Conservation (phyloP, 441 rosid genomes). For the Raphanus hybrid region DNA sequence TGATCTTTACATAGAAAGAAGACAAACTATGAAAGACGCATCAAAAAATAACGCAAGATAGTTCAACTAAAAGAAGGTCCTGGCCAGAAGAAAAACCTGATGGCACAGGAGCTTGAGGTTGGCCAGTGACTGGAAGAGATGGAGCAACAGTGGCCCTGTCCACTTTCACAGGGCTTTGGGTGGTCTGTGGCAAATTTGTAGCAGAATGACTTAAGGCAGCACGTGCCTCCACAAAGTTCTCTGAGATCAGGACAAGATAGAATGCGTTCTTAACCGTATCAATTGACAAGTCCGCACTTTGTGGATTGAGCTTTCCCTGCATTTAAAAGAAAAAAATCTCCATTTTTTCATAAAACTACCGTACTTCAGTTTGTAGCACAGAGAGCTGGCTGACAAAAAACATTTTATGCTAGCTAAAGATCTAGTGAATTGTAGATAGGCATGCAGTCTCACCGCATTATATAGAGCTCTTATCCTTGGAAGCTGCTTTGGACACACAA, state of each 20-base stretch:
- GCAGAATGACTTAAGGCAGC: conserved; percentile 84
- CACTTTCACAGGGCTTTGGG: conserved; percentile 79
- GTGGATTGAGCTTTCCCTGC: conserved; percentile 80
- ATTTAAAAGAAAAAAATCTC: conserved; percentile 33
- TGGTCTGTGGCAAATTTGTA: conserved; percentile 67
- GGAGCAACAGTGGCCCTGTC: conserved; percentile 67
- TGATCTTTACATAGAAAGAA: conserved; percentile 35
- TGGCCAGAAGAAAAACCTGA: conserved; percentile 56
- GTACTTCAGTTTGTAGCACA: conserved; percentile 5
- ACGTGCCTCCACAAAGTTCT: conserved; percentile 90
- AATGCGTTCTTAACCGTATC: conserved; percentile 76
- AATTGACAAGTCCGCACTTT: conserved; percentile 70
- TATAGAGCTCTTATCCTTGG: conserved; percentile 80
- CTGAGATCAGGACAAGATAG: conserved; percentile 85
- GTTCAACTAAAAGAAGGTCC: conserved; percentile 2
- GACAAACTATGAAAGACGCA: conserved; percentile 17
- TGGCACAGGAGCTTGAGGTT: conserved; percentile 63
- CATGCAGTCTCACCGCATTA: conserved; percentile 72
- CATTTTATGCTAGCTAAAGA: conserved; percentile 11
- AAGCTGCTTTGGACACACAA: conserved; percentile 94
- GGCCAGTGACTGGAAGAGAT: conserved; percentile 66
- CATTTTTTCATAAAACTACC: background rate
- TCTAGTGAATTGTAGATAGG: conserved; percentile 16
- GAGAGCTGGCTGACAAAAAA: conserved; percentile 19
- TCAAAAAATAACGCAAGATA: background rate